A percentile compares a stretch with the other conserved stretches of the same genome.
phyloP scores from a whole-genome alignment of 192 early-diverging fungal species.

The Rhizophlyctis rosea region DNA sequence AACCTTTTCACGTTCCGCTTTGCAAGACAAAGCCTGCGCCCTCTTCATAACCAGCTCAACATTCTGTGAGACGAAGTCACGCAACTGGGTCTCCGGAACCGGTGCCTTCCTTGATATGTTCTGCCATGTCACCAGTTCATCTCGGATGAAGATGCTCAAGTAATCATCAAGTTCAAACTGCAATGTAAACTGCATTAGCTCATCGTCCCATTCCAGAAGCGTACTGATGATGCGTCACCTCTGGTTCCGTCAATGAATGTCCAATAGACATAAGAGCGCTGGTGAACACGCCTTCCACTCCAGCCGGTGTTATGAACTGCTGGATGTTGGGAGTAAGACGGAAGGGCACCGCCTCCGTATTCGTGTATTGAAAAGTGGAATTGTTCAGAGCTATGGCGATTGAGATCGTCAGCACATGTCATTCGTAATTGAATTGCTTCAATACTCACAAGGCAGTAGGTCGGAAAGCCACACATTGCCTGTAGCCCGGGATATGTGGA shows the following conservation, averaged over 20 bases:
- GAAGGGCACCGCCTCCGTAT: conserved; percentile 91
- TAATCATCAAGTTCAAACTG: conserved; percentile 88
- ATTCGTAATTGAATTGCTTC: too few relatives aligned
- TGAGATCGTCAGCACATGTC: too few relatives aligned
- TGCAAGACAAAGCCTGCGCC: conserved; percentile 67
- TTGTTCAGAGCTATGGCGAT: conserved; percentile 44
- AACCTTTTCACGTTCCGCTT: conserved; percentile 71
- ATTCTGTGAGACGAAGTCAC: conserved; percentile 68
- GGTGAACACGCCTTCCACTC: conserved; percentile 90
- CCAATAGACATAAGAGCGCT: conserved; percentile 80
- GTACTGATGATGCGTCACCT: conserved; percentile 39
- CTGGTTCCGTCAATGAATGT: conserved; percentile 75
- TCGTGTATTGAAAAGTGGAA: conserved; percentile 49
- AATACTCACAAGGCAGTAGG: conserved; percentile 69
- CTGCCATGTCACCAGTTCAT: conserved; percentile 85
- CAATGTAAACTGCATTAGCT: not conserved
- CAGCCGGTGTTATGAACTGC: conserved; percentile 88
- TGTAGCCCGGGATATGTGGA: conserved; percentile 77
- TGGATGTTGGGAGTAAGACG: conserved; percentile 97
- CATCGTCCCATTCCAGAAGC: not conserved
- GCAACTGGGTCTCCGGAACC: conserved; percentile 58
- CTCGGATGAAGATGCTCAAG: conserved; percentile 89
- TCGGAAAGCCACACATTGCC: conserved; percentile 89
- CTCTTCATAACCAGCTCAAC: conserved; percentile 69
- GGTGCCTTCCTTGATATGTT: conserved; percentile 49